Conservation (phyloP, 140 eudicot genomes). For the Stevia rebaudiana region DNA sequence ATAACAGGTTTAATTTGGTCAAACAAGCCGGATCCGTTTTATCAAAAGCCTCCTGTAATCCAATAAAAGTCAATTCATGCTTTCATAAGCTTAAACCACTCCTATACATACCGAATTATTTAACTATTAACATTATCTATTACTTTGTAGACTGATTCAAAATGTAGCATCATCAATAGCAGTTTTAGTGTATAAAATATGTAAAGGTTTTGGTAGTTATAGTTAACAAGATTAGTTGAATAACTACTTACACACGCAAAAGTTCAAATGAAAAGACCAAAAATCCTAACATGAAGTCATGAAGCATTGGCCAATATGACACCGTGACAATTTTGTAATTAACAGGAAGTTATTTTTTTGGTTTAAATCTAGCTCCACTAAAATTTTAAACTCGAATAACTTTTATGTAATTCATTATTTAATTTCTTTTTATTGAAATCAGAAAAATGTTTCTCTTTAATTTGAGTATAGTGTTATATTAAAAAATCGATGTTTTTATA, state of each 20-base stretch:
- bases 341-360: background rate
- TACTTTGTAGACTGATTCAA: slow-evolving; percentile 1
- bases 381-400: background rate
- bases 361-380: background rate
- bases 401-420: background rate
- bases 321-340: background rate
- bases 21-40: background rate
- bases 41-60: background rate
- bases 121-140: background rate
- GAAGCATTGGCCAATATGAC: background rate
- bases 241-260: background rate
- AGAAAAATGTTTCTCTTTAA: too few relatives aligned
- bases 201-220: background rate
- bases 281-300: background rate
- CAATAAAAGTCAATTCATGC: slow-evolving; percentile 16
- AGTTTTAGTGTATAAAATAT: background rate
- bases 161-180: background rate
- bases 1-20: background rate
- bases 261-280: background rate
- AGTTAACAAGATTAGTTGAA: background rate
- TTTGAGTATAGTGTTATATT: background rate
- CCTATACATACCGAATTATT: background rate
- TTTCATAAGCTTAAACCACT: slow-evolving; percentile 14
- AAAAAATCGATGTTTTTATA: background rate
- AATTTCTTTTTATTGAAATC: too few relatives aligned